Base-by-base conservation (phyloP, 306 rosid genomes). In the Rubus idaeus region DNA sequence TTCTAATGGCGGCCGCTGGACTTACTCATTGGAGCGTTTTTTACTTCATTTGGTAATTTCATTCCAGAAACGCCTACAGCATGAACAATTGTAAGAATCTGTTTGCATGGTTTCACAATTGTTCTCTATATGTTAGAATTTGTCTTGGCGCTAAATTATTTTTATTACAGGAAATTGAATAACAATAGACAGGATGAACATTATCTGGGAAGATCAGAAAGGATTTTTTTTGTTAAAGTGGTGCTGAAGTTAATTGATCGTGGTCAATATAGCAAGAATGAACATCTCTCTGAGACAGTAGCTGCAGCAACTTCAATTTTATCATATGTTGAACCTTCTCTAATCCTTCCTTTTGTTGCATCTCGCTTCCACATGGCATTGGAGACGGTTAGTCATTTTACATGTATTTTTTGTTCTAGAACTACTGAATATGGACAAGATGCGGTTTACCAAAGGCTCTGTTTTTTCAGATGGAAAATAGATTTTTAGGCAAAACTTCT, bases 1-100 rank as follows among this genome's bases (percentile, higher is more conserved):
- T 77, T 96, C 99, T 72, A 96, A 96, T 63, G 99, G 99, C 56
- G 99, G 99, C 71, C 98, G 98, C 26, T 96, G 99, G 99, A 96
- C 99, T 58, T 96, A 91, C 77, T 85, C 95, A 35, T 81, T 96
- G 81, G 97, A 91, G 79, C 84, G 96, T 26, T 85, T 96, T 86
- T 85, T 96, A 97, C 82, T 70, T 72, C 90, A 91, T 88, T 88
- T 96, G 86, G 97, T 89, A 65, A 56, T 89, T 78, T 91, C 91
- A 78, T 92, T 96, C 78, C 94, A 90, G 90, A 92, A 89, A 83
- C 97, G 99, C 75, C 84, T 96, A 75, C 97, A 83, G 82, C 83
- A 84, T 73, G 99, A 92, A 82, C 96, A 90, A 78, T 73, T 84
- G 99, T 96, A 83, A 86, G 96, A 77, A 85, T 79, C 10, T 49